These are phyloP conservation scores for Heterotrichella gracilis DNA, from an alignment of 352 stramenopile species.

Conservation along the genomic window DNA sequence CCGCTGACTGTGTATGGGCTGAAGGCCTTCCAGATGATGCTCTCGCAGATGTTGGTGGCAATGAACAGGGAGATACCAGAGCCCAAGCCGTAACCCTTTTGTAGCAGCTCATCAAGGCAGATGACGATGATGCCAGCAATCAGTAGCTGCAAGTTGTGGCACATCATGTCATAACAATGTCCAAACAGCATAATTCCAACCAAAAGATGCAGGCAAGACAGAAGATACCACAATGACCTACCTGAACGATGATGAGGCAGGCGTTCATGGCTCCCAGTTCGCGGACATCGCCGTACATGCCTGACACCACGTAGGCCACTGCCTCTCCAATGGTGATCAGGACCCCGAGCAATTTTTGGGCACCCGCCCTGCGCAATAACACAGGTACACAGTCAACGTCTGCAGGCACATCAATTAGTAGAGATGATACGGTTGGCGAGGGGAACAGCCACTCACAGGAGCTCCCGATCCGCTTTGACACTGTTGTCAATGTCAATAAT, in stretches of 20 bases:
- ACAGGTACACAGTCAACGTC: no score
- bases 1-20: slow-evolving; percentile 96
- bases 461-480: slow-evolving; percentile 82
- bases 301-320: slow-evolving; percentile 86
- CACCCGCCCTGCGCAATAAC: no score
- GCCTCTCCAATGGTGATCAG: slow-evolving; percentile 89
- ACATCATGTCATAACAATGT: no score
- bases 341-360: slow-evolving; percentile 98
- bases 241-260: slow-evolving; percentile 91
- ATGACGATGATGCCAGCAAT: slow-evolving; percentile 91
- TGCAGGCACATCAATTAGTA: no score
- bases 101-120: slow-evolving; percentile 91
- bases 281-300: slow-evolving; percentile 91
- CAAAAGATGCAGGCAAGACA: no score
- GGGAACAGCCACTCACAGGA: no score
- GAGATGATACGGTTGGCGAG: no score
- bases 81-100: slow-evolving; percentile 95
- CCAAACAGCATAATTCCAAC: no score
- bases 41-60: slow-evolving; percentile 98
- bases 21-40: slow-evolving; percentile 98
- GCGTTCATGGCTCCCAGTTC: slow-evolving; percentile 88
- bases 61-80: slow-evolving; percentile 97
- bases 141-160: slow-evolving; percentile 86
- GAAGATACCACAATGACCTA: no score
- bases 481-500: slow-evolving; percentile 96